Evolutionary conservation across 2,329 filamentous ascomycete species (phyloP).

Genomic region (Cyclaneusma minus): DNA sequence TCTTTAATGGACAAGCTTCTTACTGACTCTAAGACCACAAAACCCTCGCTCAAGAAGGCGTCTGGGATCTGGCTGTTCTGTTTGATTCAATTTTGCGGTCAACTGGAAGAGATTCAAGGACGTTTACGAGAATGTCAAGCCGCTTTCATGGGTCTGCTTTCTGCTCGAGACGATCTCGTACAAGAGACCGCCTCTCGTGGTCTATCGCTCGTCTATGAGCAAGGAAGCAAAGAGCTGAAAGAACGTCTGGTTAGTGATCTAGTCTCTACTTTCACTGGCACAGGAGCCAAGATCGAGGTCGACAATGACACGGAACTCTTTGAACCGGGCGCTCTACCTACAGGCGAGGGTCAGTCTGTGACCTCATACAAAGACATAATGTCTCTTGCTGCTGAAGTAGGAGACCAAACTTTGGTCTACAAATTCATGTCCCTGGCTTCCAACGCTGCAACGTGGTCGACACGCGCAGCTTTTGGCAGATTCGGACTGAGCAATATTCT

Average conservation of each 20-base stretch:
- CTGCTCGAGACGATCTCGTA: slow-evolving; percentile 81
- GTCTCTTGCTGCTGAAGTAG: slow-evolving; percentile 86
- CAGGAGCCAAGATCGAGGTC: slow-evolving; percentile 61
- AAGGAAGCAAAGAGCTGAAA: slow-evolving; percentile 67
- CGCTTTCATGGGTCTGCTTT: slow-evolving; percentile 76
- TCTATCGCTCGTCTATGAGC: slow-evolving; percentile 84
- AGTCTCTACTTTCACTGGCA: slow-evolving; percentile 75
- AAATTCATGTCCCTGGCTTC: slow-evolving; percentile 96
- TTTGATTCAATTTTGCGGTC: slow-evolving; percentile 77
- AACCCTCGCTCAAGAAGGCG: slow-evolving; percentile 79
- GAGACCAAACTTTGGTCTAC: slow-evolving; percentile 91
- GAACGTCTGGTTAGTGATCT: slow-evolving; percentile 76
- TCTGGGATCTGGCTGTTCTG: slow-evolving; percentile 93
- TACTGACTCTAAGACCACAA: slow-evolving; percentile 63
- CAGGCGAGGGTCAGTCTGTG: slow-evolving; percentile 74
- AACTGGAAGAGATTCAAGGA: slow-evolving; percentile 56
- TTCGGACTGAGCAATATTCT: slow-evolving; percentile 88
- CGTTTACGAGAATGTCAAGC: slow-evolving; percentile 66
- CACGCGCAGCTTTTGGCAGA: slow-evolving; percentile 85
- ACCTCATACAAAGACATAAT: slow-evolving; percentile 98
- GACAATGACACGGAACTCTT: slow-evolving; percentile 86
- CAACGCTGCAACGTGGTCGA: slow-evolving; percentile 94
- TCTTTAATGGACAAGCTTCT: slow-evolving; percentile 53
- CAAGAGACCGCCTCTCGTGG: slow-evolving; percentile 91
- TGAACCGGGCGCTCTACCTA: slow-evolving; percentile 77